Percentiles rank a stretch among this genome's conserved stretches.
phyloP scores from a whole-genome alignment of 345 rosid species.

The Balakata baccata region DNA sequence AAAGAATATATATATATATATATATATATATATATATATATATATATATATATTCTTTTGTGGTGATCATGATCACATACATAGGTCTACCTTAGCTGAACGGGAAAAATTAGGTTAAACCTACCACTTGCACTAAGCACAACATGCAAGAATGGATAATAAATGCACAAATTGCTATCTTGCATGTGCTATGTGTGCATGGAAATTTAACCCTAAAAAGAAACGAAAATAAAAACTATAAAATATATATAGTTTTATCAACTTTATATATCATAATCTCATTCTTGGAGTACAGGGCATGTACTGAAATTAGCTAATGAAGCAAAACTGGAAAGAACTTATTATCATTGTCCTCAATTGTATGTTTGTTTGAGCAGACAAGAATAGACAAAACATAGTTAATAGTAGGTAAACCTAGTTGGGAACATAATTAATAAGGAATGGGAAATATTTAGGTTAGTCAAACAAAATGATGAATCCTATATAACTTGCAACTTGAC shows the following conservation, averaged over 20 bases:
- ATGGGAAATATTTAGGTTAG: background rate
- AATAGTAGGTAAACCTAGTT: background rate
- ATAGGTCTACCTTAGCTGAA: background rate
- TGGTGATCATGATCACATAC: slow-evolving; percentile 9
- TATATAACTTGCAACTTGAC: slow-evolving; percentile 5
- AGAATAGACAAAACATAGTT: slow-evolving; percentile 13
- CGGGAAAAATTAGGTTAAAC: background rate
- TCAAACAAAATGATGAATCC: slow-evolving; percentile 12
- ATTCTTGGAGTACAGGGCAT: background rate
- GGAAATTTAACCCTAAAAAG: background rate
- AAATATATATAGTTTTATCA: background rate
- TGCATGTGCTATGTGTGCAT: slow-evolving; percentile 28
- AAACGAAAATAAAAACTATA: background rate
- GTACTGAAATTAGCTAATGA: slow-evolving; percentile 9
- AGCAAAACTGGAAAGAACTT: background rate
- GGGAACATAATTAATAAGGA: background rate
- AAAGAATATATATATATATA: no score
- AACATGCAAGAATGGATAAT: background rate
- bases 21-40: no score
- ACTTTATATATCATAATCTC: background rate
- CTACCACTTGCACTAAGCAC: slow-evolving; percentile 13
- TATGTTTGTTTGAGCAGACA: slow-evolving; percentile 7
- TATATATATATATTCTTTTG: no score
- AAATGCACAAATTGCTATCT: slow-evolving; percentile 16
- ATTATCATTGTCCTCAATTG: slow-evolving; percentile 13